Evolutionary conservation across 306 rosid species (phyloP).

Genomic region (Spatholobus suberectus): DNA sequence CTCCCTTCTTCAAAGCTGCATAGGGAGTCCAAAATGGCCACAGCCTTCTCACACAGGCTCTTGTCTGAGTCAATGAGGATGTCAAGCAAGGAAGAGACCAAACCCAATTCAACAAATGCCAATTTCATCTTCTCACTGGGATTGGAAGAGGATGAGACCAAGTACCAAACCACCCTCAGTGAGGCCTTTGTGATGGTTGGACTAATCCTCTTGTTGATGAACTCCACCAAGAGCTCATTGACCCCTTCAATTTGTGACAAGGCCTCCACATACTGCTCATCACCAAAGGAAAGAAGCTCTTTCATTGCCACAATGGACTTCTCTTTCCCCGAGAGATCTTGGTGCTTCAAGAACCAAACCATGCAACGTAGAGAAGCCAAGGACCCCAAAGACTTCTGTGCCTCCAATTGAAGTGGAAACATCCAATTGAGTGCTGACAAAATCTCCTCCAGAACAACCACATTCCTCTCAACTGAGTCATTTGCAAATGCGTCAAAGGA

Average conservation of each 20-base stretch:
- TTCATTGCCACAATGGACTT: conserved; percentile 57
- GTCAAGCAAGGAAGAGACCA: conserved; percentile 56
- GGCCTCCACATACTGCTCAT: conserved; percentile 45
- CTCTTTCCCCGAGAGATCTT: conserved; percentile 57
- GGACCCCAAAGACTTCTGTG: conserved; percentile 58
- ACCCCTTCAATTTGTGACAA: conserved; percentile 59
- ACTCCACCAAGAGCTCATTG: conserved; percentile 50
- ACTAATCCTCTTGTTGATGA: conserved; percentile 54
- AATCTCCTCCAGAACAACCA: conserved; percentile 55
- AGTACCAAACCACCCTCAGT: conserved; percentile 47
- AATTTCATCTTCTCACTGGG: conserved; percentile 40
- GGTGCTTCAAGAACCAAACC: conserved; percentile 63
- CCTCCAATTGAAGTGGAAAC: conserved; percentile 63
- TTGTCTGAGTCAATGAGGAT: conserved; percentile 65
- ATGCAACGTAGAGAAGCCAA: conserved; percentile 63
- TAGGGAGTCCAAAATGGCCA: conserved; percentile 57
- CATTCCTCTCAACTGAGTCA: conserved; percentile 50
- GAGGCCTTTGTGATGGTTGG: conserved; percentile 64
- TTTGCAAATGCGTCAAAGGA: conserved; percentile 61
- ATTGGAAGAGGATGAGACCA: conserved; percentile 49
- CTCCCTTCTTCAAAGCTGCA: conserved; percentile 57
- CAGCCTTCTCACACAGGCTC: conserved; percentile 57
- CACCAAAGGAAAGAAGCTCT: conserved; percentile 65
- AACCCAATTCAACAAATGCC: conserved; percentile 53
- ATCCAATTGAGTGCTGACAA: conserved; percentile 68